Conservation (phyloP, 306 rosid species). For the Hylodesmum podocarpum region DNA sequence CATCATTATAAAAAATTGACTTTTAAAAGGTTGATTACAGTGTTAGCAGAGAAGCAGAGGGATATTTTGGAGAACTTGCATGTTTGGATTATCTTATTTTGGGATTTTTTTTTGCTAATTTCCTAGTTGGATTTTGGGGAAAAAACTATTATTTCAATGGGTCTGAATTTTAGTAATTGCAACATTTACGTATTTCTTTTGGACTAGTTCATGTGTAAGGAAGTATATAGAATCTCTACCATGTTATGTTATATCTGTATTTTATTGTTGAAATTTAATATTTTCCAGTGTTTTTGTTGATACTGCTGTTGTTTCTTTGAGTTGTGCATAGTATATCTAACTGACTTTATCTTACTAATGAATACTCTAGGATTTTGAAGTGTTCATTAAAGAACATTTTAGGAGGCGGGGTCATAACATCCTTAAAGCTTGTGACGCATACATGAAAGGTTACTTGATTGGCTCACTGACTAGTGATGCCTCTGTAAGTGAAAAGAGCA, state of each 20-base stretch:
- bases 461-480: slow-evolving; percentile 81
- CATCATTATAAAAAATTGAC: neutral
- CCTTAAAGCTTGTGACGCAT: slow-evolving; percentile 93
- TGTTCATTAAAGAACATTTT: slow-evolving; percentile 80
- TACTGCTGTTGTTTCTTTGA: slow-evolving; percentile 2
- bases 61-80: neutral
- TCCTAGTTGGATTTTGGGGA: neutral
- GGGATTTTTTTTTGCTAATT: neutral
- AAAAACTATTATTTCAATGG: neutral
- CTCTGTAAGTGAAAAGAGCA: slow-evolving; percentile 52
- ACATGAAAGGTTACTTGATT: slow-evolving; percentile 86
- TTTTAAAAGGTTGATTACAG: neutral
- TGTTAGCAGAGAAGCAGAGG: neutral
- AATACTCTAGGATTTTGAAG: slow-evolving; percentile 73
- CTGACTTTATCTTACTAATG: slow-evolving; percentile 29
- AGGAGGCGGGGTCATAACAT: slow-evolving; percentile 82
- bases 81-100: neutral
- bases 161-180: neutral
- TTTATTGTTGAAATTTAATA: neutral
- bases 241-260: slow-evolving; percentile 20
- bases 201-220: slow-evolving; percentile 1
- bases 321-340: slow-evolving; percentile 24
- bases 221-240: neutral
- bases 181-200: neutral
- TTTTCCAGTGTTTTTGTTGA: slow-evolving; percentile 1